Percentiles rank a stretch among this genome's conserved stretches.
Conservation (phyloP, 371 early-diverging fungal species). For the Rhizopus sp. region DNA sequence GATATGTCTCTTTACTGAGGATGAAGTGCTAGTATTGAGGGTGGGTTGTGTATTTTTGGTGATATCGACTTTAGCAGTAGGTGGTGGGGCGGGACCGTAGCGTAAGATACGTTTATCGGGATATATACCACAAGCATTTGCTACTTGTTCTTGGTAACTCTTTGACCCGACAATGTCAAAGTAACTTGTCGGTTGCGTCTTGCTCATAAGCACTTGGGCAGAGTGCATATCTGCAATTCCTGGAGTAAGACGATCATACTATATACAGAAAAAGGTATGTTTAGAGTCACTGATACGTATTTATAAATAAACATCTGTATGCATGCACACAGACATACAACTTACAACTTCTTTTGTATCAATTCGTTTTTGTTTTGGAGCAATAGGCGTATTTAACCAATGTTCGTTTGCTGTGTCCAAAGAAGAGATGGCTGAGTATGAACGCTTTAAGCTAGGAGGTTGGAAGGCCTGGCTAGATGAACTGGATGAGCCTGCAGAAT, state of each 20-base stretch:
- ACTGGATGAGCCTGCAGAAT: neutral
- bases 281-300: no score
- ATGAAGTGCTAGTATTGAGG: slow-evolving; percentile 28
- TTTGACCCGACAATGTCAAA: slow-evolving; percentile 20
- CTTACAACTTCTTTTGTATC: slow-evolving; percentile 9
- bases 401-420: slow-evolving; percentile 32
- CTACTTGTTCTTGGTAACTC: slow-evolving; percentile 76
- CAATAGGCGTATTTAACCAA: slow-evolving; percentile 32
- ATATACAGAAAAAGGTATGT: slow-evolving; percentile 4
- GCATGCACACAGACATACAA: neutral
- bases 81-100: slow-evolving; percentile 10
- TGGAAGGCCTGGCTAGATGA: neutral
- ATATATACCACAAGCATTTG: slow-evolving; percentile 75
- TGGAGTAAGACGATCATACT: slow-evolving; percentile 82
- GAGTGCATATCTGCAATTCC: slow-evolving; percentile 63
- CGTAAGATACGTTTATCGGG: slow-evolving; percentile 48
- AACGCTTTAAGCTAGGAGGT: slow-evolving; percentile 24
- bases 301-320: neutral
- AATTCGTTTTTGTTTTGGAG: slow-evolving; percentile 9
- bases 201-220: slow-evolving; percentile 64
- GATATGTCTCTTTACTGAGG: slow-evolving; percentile 66
- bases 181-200: slow-evolving; percentile 27
- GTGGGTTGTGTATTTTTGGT: slow-evolving; percentile 25
- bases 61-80: neutral
- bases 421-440: slow-evolving; percentile 27